phyloP scores from a whole-genome alignment of 2,329 filamentous ascomycete genomes.

The Clarireedia sp. region DNA sequence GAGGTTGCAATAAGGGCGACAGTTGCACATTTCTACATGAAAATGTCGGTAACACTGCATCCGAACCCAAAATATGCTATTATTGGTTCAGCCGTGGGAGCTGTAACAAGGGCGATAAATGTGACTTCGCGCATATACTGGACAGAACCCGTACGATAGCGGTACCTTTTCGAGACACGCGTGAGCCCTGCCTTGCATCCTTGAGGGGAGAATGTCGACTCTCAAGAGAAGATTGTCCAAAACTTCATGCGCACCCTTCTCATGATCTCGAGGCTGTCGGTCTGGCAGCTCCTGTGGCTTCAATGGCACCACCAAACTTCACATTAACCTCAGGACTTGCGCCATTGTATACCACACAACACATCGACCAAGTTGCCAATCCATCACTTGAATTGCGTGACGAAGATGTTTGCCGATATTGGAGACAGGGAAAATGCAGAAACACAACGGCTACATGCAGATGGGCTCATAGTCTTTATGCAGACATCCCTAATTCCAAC shows the following conservation, averaged over 20 bases:
- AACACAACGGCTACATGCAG: too few species aligned
- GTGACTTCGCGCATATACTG: neutral
- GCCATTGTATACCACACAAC: too few species aligned
- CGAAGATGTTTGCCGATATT: too few species aligned
- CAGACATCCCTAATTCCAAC: too few species aligned
- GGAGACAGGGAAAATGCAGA: too few species aligned
- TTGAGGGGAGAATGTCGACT: neutral
- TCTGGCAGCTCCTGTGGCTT: neutral
- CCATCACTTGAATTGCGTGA: too few species aligned
- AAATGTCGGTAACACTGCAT: conserved; percentile 3
- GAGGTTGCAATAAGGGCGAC: conserved; percentile 7
- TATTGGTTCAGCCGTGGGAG: neutral
- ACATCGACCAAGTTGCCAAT: too few species aligned
- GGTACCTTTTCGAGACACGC: neutral
- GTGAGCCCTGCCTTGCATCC: neutral
- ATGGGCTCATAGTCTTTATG: too few species aligned
- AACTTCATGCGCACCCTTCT: neutral
- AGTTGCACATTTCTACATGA: conserved; percentile 14
- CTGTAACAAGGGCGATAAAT: conserved; percentile 5
- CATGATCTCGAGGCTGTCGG: neutral
- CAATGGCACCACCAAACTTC: neutral
- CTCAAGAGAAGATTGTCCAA: neutral
- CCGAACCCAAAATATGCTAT: conserved; percentile 2
- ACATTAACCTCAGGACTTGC: neutral
- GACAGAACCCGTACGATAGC: neutral